Conservation (phyloP, 2,329 filamentous ascomycete species). For the Colletotrichum sp. region DNA sequence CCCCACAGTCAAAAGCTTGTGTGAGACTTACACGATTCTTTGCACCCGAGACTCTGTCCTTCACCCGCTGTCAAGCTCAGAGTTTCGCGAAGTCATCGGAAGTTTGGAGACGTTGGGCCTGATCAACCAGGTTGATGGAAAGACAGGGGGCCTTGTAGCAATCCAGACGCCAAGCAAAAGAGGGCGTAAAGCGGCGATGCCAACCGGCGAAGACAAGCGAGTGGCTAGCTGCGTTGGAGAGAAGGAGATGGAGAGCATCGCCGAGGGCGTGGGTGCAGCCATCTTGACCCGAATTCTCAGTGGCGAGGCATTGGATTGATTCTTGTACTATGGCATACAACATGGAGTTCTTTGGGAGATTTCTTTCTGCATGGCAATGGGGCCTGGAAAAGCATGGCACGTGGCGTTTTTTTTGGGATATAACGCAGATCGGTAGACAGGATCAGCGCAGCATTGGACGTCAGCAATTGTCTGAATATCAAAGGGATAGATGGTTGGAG, state of each 20-base stretch:
- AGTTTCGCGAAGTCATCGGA: slow-evolving; percentile 91
- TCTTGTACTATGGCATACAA: slow-evolving; percentile 13
- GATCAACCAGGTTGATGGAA: slow-evolving; percentile 72
- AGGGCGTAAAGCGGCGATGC: slow-evolving; percentile 59
- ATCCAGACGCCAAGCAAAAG: slow-evolving; percentile 75
- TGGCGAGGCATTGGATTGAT: slow-evolving; percentile 61
- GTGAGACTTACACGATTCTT: slow-evolving; percentile 79
- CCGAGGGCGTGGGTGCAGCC: slow-evolving; percentile 64
- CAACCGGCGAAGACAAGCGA: slow-evolving; percentile 72
- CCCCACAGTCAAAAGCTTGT: slow-evolving; percentile 83
- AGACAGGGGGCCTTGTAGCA: slow-evolving; percentile 68
- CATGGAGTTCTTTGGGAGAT: neutral
- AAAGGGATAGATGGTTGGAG: neutral
- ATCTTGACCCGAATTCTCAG: slow-evolving; percentile 67
- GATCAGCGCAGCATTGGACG: neutral
- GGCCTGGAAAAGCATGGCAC: slow-evolving; percentile 9
- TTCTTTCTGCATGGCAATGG: slow-evolving; percentile 20
- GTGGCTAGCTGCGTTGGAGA: slow-evolving; percentile 82
- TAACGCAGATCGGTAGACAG: neutral
- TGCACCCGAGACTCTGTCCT: slow-evolving; percentile 89
- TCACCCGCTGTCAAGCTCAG: slow-evolving; percentile 85
- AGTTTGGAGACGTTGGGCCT: slow-evolving; percentile 89
- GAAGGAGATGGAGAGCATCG: slow-evolving; percentile 75
- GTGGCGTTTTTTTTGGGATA: slow-evolving; percentile 21
- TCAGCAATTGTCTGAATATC: neutral